Conservation (phyloP, 108 stramenopile species). For the Chaetoceros tenuissimus region DNA sequence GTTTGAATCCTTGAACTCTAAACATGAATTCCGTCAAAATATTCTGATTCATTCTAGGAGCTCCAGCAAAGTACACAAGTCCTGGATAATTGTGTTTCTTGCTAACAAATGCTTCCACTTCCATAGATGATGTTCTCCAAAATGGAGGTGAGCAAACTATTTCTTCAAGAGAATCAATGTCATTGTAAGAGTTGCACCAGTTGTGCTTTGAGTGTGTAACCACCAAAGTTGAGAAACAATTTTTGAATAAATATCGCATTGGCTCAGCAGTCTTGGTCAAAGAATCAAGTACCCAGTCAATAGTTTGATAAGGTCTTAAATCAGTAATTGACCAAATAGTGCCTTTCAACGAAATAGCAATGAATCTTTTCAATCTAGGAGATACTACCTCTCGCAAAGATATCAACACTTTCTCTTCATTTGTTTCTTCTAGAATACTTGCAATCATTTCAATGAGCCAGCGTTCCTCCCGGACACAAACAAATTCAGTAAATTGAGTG, state of each 20-base stretch:
- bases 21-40: constrained; percentile 23
- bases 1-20: constrained; percentile 6
- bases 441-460: constrained; percentile 32
- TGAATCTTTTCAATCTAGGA: constrained; percentile 23
- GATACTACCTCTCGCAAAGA: neutral
- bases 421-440: constrained; percentile 13
- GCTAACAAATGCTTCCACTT: constrained; percentile 2
- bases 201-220: constrained; percentile 29
- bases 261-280: constrained; percentile 12
- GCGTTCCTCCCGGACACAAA: constrained; percentile 45
- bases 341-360: constrained; percentile 20
- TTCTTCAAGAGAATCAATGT: constrained; percentile 29
- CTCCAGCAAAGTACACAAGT: constrained; percentile 1
- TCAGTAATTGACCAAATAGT: constrained; percentile 47
- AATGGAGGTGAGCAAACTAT: constrained; percentile 38
- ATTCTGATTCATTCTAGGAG: constrained; percentile 11
- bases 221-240: constrained; percentile 45
- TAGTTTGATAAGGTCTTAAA: constrained; percentile 75
- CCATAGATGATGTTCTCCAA: constrained; percentile 27
- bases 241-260: constrained; percentile 24
- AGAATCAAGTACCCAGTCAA: constrained; percentile 74
- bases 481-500: constrained; percentile 56
- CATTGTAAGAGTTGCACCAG: constrained; percentile 55
- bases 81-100: neutral
- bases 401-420: neutral